Percentiles rank a stretch among this genome's conserved stretches.
Conservation (phyloP, 2,329 filamentous ascomycete genomes). For the Pseudogymnoascus sp. region DNA sequence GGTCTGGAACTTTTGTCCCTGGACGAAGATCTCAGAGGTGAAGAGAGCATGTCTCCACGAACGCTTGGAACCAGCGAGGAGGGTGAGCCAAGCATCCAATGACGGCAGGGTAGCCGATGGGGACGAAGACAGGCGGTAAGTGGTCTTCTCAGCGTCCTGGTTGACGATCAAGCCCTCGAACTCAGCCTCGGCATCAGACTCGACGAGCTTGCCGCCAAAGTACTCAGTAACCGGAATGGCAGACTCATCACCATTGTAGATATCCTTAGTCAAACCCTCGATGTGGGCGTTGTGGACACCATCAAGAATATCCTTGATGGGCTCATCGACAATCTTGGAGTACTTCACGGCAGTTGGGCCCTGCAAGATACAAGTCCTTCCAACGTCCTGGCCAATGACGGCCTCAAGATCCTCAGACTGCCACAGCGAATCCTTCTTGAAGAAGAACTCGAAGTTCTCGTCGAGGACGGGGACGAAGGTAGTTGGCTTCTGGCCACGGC, state of each 20-base stretch:
- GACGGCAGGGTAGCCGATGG: constrained; percentile 69
- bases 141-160: constrained; percentile 71
- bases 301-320: constrained; percentile 89
- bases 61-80: constrained; percentile 76
- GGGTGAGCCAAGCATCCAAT: constrained; percentile 75
- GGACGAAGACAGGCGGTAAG: constrained; percentile 73
- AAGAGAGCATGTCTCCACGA: constrained; percentile 96
- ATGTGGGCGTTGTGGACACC: constrained; percentile 87
- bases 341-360: constrained; percentile 89
- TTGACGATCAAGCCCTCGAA: constrained; percentile 80
- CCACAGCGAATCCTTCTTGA: constrained; percentile 99
- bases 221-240: constrained; percentile 85
- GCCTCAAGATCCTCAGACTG: constrained; percentile 97
- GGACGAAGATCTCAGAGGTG: constrained; percentile 85
- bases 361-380: constrained; percentile 91
- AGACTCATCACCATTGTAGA: constrained; percentile 67
- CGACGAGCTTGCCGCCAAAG: constrained; percentile 82
- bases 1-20: constrained; percentile 93
- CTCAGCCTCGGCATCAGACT: constrained; percentile 64
- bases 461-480: constrained; percentile 95
- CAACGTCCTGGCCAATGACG: constrained; percentile 92
- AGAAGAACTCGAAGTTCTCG: constrained; percentile 97
- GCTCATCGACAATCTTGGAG: constrained; percentile 84
- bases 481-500: constrained; percentile 88
- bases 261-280: constrained; percentile 65